Base-by-base conservation (phyloP, 2,329 filamentous ascomycete genomes). In the Talaromyces sp. region DNA sequence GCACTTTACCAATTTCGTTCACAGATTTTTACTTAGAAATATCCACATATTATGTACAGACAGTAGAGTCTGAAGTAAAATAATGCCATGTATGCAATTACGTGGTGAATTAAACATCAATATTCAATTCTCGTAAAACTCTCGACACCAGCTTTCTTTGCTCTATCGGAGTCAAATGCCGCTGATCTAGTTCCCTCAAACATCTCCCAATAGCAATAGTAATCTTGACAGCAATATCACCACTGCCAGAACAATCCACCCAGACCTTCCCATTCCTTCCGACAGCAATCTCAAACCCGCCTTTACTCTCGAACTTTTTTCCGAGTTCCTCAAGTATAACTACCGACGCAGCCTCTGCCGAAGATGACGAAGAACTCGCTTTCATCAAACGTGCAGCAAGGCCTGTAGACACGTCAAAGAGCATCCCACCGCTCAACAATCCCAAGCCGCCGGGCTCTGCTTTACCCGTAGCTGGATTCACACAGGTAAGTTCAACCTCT, bases 251-350 rank as follows among this genome's bases (percentile, higher is more conserved):
- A 64, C 88, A 91, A 68, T 93, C 87, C 13, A 97, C 89, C 91
- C 94, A 97, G 21, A 97, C 83, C 71, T 85, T 87, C 40, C 94
- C 94, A 73, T 99, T 99, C 68, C 91, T 84, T 17, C 94, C 94
- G 8, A 96, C 89, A 0, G 93, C 93, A 60, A 95, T 89, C 78
- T 99, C 94, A 71, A 97, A 99, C 19, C 89, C 86, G 19, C 76
- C 77, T 1, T 70, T 64, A 41, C 68, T 68, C 60, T 76, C 74
- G 13, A 96, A 75, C 56, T 90, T 93, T 59, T 86, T 86, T 2
- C 87, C 92, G 13, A 97, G 76, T 68, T 91, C 89, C 62, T 96
- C 89, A 58, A 97, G 74, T 25, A 97, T 81, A 3, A 85, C 82
- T 7, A 96, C 73, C 21, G 83, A 83, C 15, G 86, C 88, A 52